Evolutionary conservation across 2,329 filamentous ascomycete genomes (phyloP), one percentile per base, ranked within the genome.

Genomic region (Juglanconis oblonga): DNA sequence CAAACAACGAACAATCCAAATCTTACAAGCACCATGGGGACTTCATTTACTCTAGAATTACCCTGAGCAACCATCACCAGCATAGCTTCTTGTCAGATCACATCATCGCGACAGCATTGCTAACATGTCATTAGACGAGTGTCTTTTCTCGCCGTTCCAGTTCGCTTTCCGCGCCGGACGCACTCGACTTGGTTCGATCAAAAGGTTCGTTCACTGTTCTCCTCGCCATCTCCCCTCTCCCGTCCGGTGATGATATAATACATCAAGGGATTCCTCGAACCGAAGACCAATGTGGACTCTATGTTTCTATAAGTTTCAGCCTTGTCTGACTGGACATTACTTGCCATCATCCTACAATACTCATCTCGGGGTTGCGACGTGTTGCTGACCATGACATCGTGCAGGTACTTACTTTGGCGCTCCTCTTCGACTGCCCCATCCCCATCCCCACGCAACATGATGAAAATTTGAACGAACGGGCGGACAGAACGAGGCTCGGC

Each of bases 401-500:
- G 31, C 67, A 84, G 81, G 79, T 82, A 82, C 71, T 65, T 58
- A 59, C 36, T 45, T 54, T 44, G 24, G 24, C 2, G 24, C 63
- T 57, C 52, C 57, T 61, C 53, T 62, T 63, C 70, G 50, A 48
- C 55, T 52, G 29, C 48, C 64, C 69, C 35, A 38, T 44, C 36
- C 57, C 24, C 56, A 61, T 64, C 51, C 49, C 24, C 32, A 29
- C 44, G 75, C 73, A 70, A 65, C 70, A 81, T 86, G 84, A 87
- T 77, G 84, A 86, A 81, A 76, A 75, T 74, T 85, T 86, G 83
- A 85, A 86, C 84, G 84, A 86, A 86, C 84, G 84, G 84, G 84
- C 84, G 84, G 84, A 86, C 84, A 86, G 84, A 85, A 77, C 75
- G 82, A 84, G 81, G 78, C 79, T 67, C 67, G 62, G 58, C 71